These are phyloP conservation scores for Geosiphon pyriformis DNA, from an alignment of 192 early-diverging fungal genomes.

Conservation along the genomic window DNA sequence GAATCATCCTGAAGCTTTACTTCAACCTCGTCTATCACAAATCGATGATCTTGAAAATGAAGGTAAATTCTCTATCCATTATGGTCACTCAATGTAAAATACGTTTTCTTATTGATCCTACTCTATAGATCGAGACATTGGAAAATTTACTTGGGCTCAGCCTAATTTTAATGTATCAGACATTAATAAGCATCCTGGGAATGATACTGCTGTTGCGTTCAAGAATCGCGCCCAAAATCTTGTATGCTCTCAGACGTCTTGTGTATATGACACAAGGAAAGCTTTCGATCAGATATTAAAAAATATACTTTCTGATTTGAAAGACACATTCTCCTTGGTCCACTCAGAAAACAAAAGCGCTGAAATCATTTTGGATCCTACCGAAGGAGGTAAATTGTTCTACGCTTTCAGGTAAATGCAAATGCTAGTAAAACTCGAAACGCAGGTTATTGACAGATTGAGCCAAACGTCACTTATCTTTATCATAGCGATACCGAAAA, in stretches of 20 bases:
- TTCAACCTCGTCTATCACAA: conserved; percentile 32
- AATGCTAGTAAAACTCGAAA: not conserved
- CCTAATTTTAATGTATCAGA: not conserved
- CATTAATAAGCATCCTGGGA: not conserved
- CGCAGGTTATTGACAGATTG: not conserved
- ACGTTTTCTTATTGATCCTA: not conserved
- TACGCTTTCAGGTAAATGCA: not conserved
- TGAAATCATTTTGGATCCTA: conserved; percentile 1
- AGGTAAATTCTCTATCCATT: conserved; percentile 28
- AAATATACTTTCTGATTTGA: conserved; percentile 12
- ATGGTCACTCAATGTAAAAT: conserved; percentile 7
- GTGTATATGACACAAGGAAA: conserved; percentile 2
- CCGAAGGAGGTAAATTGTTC: not conserved
- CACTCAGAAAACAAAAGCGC: not conserved
- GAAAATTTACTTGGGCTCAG: conserved; percentile 20
- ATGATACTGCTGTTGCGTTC: not conserved
- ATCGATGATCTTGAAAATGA: conserved; percentile 34
- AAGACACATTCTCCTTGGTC: not conserved
- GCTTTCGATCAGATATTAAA: conserved; percentile 14
- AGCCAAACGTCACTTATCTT: not conserved
- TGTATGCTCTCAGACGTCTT: conserved; percentile 5
- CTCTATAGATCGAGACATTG: conserved; percentile 9
- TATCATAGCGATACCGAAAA: not conserved
- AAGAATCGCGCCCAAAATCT: conserved; percentile 7
- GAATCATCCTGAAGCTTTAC: conserved; percentile 34